Conservation (phyloP, 352 stramenopile species). For the Pythium angustatum region DNA sequence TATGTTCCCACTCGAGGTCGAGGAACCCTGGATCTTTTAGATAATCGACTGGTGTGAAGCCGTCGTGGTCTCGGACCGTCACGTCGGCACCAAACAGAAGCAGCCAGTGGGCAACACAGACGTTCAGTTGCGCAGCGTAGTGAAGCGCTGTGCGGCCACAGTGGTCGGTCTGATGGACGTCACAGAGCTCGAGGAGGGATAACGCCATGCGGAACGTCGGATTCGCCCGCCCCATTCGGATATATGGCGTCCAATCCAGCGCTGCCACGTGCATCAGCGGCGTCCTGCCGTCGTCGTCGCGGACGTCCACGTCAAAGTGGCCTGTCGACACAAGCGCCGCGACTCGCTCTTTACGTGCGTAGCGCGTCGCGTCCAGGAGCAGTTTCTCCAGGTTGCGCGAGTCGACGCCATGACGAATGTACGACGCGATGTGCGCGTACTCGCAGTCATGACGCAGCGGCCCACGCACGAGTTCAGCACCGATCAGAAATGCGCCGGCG, state of each 20-base stretch:
- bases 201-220: background rate
- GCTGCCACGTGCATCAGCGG: constrained; percentile 1
- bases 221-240: background rate
- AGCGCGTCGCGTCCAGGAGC: background rate
- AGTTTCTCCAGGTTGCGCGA: background rate
- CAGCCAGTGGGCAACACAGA: background rate
- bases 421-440: background rate
- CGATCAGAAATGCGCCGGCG: constrained; percentile 3
- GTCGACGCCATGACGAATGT: constrained; percentile 4
- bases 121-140: background rate
- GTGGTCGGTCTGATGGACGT: background rate
- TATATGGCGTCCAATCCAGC: background rate
- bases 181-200: background rate
- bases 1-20: background rate
- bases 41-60: background rate
- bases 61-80: background rate
- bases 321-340: background rate
- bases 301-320: constrained; percentile 3
- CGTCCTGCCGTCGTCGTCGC: constrained; percentile 1
- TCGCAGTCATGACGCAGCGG: background rate
- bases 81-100: background rate
- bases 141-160: constrained; percentile 2
- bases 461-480: background rate
- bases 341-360: background rate
- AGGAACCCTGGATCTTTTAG: background rate